These are phyloP conservation scores for Castanospermum australe DNA, from an alignment of 306 rosid species.

Conservation along the genomic window DNA sequence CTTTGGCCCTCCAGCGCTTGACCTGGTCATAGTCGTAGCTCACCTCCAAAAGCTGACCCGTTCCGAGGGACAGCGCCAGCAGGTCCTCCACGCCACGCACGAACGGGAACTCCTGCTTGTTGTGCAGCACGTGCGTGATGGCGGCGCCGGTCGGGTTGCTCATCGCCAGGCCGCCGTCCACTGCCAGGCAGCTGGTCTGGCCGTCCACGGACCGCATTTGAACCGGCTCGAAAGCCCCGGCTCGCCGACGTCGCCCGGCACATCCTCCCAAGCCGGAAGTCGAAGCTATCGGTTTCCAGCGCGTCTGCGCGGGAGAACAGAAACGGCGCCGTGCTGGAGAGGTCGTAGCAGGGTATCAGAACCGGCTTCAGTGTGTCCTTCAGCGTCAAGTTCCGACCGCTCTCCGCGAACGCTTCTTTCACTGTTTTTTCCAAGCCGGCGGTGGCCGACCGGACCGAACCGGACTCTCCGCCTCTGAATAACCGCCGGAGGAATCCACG, in stretches of 20 bases:
- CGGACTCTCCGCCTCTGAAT: conserved; percentile 29
- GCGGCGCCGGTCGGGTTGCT: conserved; percentile 93
- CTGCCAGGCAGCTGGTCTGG: conserved; percentile 70
- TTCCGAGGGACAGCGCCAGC: conserved; percentile 82
- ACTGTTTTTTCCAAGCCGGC: conserved; percentile 62
- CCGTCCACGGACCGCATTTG: conserved; percentile 74
- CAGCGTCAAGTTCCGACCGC: conserved; percentile 59
- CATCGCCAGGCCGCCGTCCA: conserved; percentile 91
- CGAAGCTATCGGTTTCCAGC: conserved; percentile 84
- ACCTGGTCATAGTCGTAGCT: conserved; percentile 65
- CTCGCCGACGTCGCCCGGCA: conserved; percentile 95
- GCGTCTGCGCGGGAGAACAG: conserved; percentile 98
- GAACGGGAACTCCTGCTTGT: conserved; percentile 96
- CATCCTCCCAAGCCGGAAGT: conserved; percentile 93
- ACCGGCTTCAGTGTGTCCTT: conserved; percentile 92
- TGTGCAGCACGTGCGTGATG: conserved; percentile 96
- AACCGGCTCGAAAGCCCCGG: conserved; percentile 81
- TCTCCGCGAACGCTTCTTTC: conserved; percentile 71
- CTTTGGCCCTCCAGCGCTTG: conserved; percentile 77
- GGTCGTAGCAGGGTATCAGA: conserved; percentile 86
- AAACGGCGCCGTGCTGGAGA: conserved; percentile 93
- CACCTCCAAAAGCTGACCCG: conserved; percentile 71
- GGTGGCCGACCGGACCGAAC: conserved; percentile 40
- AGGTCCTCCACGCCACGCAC: conserved; percentile 98
- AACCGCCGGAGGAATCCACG: conserved; percentile 43